A percentile compares a stretch with the other conserved stretches of the same genome.
Conservation (phyloP, 768 basidiomycete genomes). For the Cyathus striatus region DNA sequence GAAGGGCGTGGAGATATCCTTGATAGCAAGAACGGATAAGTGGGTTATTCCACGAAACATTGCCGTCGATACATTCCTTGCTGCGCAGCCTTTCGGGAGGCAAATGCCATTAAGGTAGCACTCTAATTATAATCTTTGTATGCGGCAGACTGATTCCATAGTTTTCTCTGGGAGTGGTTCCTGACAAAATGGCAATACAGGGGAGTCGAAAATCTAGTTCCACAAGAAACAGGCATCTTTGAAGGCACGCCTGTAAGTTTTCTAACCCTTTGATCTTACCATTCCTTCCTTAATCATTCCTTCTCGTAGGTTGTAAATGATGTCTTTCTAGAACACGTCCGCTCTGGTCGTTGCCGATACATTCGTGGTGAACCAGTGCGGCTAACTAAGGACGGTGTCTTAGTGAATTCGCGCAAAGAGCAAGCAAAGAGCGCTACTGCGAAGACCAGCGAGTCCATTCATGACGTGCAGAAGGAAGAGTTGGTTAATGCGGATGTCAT, state of each 20-base stretch:
- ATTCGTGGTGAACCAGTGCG: conserved; percentile 40
- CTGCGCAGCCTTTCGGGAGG: conserved; percentile 47
- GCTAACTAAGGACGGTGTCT: conserved; percentile 27
- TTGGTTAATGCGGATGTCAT: conserved; percentile 38
- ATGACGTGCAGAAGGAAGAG: conserved; percentile 11
- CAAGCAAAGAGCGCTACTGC: conserved; percentile 26
- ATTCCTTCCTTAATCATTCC: not conserved
- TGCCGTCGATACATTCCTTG: conserved; percentile 39
- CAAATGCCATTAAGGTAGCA: conserved; percentile 43
- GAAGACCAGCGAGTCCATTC: conserved; percentile 8
- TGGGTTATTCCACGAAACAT: conserved; percentile 48
- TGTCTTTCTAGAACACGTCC: conserved; percentile 41
- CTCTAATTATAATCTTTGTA: not conserved
- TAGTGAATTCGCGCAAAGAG: conserved; percentile 30
- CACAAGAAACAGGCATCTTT: conserved; percentile 35
- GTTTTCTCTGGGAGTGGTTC: conserved; percentile 43
- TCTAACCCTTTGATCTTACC: not conserved
- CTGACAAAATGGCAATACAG: conserved; percentile 37
- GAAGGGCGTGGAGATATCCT: conserved; percentile 24
- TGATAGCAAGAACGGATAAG: conserved; percentile 41
- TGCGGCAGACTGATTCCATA: conserved; percentile 7
- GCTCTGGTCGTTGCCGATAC: conserved; percentile 35
- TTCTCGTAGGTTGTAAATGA: conserved; percentile 42
- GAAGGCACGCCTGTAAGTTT: conserved; percentile 37
- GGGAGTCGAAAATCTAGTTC: conserved; percentile 39